Percentiles rank a stretch among this genome's conserved stretches.
These are phyloP conservation scores for Stachybotrys elegans DNA, from an alignment of 2,329 filamentous ascomycete species.

Conservation along the genomic window DNA sequence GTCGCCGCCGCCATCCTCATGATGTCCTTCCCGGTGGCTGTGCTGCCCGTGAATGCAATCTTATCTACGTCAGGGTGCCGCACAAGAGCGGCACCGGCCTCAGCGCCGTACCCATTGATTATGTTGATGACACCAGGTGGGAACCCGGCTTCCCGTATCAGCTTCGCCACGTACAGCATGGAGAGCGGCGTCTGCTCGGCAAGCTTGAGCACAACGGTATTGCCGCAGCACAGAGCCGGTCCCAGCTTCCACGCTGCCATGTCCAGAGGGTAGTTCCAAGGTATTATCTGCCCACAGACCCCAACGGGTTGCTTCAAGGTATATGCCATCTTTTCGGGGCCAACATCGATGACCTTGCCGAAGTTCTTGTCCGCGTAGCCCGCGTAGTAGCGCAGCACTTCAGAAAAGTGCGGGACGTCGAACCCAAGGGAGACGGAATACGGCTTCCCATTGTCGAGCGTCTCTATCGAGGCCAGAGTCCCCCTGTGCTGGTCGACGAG, in stretches of 20 bases:
- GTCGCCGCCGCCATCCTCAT: slow-evolving; percentile 63
- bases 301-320: slow-evolving; percentile 72
- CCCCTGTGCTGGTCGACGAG: slow-evolving; percentile 61
- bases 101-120: slow-evolving; percentile 59
- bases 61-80: slow-evolving; percentile 62
- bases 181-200: slow-evolving; percentile 58
- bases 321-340: slow-evolving; percentile 67
- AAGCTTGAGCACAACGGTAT: slow-evolving; percentile 54
- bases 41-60: slow-evolving; percentile 69
- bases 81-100: slow-evolving; percentile 60
- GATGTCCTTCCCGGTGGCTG: slow-evolving; percentile 61
- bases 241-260: slow-evolving; percentile 59
- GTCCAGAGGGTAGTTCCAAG: slow-evolving; percentile 75
- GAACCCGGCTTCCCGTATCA: slow-evolving; percentile 66
- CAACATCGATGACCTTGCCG: slow-evolving; percentile 71
- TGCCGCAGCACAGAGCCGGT: slow-evolving; percentile 54
- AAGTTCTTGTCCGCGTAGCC: slow-evolving; percentile 77
- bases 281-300: slow-evolving; percentile 72
- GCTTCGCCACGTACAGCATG: slow-evolving; percentile 54
- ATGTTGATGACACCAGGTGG: slow-evolving; percentile 70
- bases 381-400: slow-evolving; percentile 66
- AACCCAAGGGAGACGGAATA: slow-evolving; percentile 60
- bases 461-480: slow-evolving; percentile 51
- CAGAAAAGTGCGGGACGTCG: slow-evolving; percentile 48
- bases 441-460: slow-evolving; percentile 78